Evolutionary conservation across 345 rosid genomes (phyloP), one percentile per base, ranked within the genome.

Genomic region (Aquilaria sinensis): DNA sequence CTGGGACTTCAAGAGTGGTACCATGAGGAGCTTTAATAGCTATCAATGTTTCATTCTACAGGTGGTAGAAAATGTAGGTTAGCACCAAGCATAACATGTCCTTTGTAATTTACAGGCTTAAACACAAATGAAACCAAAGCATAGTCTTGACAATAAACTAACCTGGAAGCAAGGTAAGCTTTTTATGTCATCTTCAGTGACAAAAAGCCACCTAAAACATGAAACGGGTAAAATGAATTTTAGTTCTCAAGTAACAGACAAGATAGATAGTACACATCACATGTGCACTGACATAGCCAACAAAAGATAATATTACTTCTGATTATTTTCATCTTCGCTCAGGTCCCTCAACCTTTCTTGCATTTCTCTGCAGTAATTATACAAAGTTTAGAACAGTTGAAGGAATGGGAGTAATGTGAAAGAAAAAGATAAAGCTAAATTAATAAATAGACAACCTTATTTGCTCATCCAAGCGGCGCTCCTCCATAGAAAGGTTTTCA

Each of bases 1-100:
- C 99, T 47, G 99, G 99, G 69, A 94, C 99, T 79, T 94, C 99
- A 43, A 94, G 81, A 64, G 95, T 94, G 62, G 99, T 94, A 57
- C 96, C 99, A 72, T 94, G 99, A n/a, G 99, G 99, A 76, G 99
- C 99, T 75, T 90, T 90, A 45, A 90, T 88, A 43, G 97, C 97
- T 71, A 94, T 85, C 56, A 94, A 66, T 57, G 99, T 94, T 80
- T 94, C 96, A 70, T 90, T 90, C 97, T 94, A 75, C 60, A 71
- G 64, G 57, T 58, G 70, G 67, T 7, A 61, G 48, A 60, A 47
- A 57, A 62, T 55, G 49, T 10, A 62, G 43, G 58, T 60, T 43
- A 29, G 58, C 53, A 50, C 57, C 9, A 56, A 57, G 52, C 46
- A 51, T 30, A 52, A 37, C n/a, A 23, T 33, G 13, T 30, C 15